Evolutionary conservation across 495 filamentous ascomycete genomes (phyloP).

Genomic region (Hyaloscypha bicolor): DNA sequence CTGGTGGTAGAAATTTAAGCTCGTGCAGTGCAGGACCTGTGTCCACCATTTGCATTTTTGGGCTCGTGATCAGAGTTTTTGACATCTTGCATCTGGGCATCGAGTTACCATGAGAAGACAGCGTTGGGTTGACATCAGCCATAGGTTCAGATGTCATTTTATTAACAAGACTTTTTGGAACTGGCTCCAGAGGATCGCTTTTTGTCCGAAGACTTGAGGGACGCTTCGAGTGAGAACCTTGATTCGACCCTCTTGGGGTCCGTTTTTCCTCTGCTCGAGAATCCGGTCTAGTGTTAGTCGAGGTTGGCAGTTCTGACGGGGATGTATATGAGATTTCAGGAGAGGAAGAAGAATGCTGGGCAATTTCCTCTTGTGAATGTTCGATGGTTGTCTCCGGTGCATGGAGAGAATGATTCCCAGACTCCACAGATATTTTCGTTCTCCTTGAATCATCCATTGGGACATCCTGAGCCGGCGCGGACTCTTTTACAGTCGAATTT

Average conservation of each 20-base stretch:
- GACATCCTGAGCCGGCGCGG: not conserved
- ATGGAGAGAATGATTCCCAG: not conserved
- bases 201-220: slow-evolving; percentile 7
- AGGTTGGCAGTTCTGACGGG: not conserved
- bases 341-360: not conserved
- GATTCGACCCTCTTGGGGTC: not conserved
- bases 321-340: not conserved
- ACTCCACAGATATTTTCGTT: not conserved
- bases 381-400: not conserved
- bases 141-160: slow-evolving; percentile 21
- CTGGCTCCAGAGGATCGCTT: slow-evolving; percentile 27
- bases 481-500: not conserved
- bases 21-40: slow-evolving; percentile 36
- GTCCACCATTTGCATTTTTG: slow-evolving; percentile 13
- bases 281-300: not conserved
- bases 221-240: not conserved
- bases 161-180: slow-evolving; percentile 28
- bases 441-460: not conserved
- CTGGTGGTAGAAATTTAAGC: slow-evolving; percentile 22
- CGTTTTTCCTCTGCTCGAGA: not conserved
- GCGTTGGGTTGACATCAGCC: slow-evolving; percentile 15
- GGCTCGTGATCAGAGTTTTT: slow-evolving; percentile 21
- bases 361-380: not conserved
- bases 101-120: not conserved
- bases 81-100: slow-evolving; percentile 20